These are phyloP conservation scores for Pelargonium myrrhifolium DNA, from an alignment of 441 rosid genomes.

Conservation along the genomic window DNA sequence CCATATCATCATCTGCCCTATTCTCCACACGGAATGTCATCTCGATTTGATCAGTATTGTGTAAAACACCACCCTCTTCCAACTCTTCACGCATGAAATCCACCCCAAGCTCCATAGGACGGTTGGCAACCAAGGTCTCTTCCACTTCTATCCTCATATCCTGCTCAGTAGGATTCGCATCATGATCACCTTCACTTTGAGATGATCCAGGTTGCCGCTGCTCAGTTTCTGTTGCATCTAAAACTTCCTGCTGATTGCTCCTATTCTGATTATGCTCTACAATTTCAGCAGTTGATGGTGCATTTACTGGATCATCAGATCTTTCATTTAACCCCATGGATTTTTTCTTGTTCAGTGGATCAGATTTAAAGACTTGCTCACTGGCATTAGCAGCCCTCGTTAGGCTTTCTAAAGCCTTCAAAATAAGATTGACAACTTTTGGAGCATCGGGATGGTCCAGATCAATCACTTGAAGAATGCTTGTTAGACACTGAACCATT, in stretches of 20 bases:
- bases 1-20: slow-evolving; percentile 91
- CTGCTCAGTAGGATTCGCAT: slow-evolving; percentile 42
- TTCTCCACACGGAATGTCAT: slow-evolving; percentile 73
- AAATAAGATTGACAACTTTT: slow-evolving; percentile 71
- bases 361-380: slow-evolving; percentile 66
- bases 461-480: slow-evolving; percentile 79
- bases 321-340: slow-evolving; percentile 41
- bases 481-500: slow-evolving; percentile 67
- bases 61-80: slow-evolving; percentile 62
- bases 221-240: slow-evolving; percentile 39
- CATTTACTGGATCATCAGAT: slow-evolving; percentile 38
- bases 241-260: slow-evolving; percentile 40
- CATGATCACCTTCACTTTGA: slow-evolving; percentile 42
- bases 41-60: slow-evolving; percentile 61
- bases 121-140: slow-evolving; percentile 51
- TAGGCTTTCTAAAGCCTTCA: slow-evolving; percentile 81
- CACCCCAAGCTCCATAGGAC: slow-evolving; percentile 56
- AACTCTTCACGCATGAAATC: slow-evolving; percentile 84
- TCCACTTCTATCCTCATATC: slow-evolving; percentile 72
- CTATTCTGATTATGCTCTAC: slow-evolving; percentile 42
- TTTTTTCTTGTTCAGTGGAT: slow-evolving; percentile 58
- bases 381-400: slow-evolving; percentile 92
- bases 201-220: slow-evolving; percentile 44
- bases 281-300: slow-evolving; percentile 37
- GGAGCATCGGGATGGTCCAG: slow-evolving; percentile 98